These are phyloP conservation scores for Arachis monticola DNA, from an alignment of 331 rosid species.

Conservation along the genomic window DNA sequence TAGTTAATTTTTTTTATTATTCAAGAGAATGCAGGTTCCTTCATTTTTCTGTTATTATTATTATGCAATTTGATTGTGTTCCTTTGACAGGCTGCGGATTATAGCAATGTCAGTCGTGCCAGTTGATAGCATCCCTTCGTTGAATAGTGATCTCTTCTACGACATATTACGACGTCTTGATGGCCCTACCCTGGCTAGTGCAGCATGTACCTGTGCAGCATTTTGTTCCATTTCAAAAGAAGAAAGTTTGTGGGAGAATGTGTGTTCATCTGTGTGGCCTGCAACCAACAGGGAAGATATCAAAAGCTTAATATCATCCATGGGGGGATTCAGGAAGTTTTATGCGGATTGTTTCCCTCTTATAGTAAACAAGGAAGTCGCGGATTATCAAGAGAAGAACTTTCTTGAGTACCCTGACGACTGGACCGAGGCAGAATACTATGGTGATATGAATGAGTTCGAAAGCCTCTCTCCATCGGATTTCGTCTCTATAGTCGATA, in stretches of 20 bases:
- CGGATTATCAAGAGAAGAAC: conserved; percentile 56
- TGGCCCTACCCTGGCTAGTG: conserved; percentile 80
- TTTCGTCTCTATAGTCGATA: conserved; percentile 85
- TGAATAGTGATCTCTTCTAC: conserved; percentile 81
- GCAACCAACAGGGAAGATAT: conserved; percentile 88
- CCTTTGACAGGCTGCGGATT: conserved; percentile 41
- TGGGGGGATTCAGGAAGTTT: conserved; percentile 88
- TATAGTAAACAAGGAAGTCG: conserved; percentile 72
- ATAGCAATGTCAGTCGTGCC: conserved; percentile 58
- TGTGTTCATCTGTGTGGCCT: conserved; percentile 89
- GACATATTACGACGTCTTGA: conserved; percentile 87
- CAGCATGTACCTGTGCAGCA: conserved; percentile 83
- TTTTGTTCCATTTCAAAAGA: conserved; percentile 85
- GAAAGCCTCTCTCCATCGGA: conserved; percentile 72
- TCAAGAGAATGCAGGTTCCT: conserved; percentile 46
- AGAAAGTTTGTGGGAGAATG: conserved; percentile 88
- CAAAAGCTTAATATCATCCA: conserved; percentile 66
- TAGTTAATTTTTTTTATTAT: not conserved
- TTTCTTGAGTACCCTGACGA: conserved; percentile 74
- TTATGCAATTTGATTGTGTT: conserved; percentile 32
- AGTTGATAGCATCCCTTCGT: conserved; percentile 55
- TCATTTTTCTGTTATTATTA: conserved; percentile 19
- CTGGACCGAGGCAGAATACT: conserved; percentile 89
- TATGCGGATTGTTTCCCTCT: conserved; percentile 95
- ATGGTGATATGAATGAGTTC: conserved; percentile 67